phyloP scores from a whole-genome alignment of 2,329 filamentous ascomycete species.

The Pseudodiploospora longispora region DNA sequence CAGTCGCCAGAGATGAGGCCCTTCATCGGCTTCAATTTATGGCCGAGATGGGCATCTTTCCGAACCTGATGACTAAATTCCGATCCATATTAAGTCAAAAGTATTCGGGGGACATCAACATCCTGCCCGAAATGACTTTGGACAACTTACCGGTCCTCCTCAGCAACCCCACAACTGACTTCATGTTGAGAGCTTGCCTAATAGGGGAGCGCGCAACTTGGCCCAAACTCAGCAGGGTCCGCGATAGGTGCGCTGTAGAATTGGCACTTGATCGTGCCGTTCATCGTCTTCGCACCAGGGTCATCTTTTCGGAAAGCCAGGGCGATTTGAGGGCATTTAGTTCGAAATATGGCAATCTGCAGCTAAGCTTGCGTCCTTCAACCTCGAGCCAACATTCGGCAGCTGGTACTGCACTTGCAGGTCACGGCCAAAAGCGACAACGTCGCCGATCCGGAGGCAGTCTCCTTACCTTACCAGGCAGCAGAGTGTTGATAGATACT shows the following conservation, averaged over 20 bases:
- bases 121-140: constrained; percentile 70
- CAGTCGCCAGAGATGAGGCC: constrained; percentile 69
- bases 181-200: constrained; percentile 72
- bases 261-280: constrained; percentile 72
- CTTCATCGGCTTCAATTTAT: constrained; percentile 74
- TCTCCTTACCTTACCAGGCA: constrained; percentile 31
- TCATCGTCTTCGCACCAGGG: constrained; percentile 56
- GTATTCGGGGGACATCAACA: constrained; percentile 93
- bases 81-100: constrained; percentile 79
- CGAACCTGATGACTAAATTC: constrained; percentile 69
- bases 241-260: constrained; percentile 84
- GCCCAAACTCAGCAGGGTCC: constrained; percentile 79
- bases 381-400: constrained; percentile 11
- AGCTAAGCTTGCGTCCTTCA: constrained; percentile 12
- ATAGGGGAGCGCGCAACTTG: constrained; percentile 82
- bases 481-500: constrained; percentile 28
- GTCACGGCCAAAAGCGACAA: constrained; percentile 27
- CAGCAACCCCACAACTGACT: constrained; percentile 76
- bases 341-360: constrained; percentile 18
- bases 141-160: constrained; percentile 69
- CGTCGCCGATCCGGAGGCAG: constrained; percentile 45
- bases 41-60: constrained; percentile 71
- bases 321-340: constrained; percentile 46
- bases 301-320: constrained; percentile 61
- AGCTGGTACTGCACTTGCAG: constrained; percentile 17